Base-by-base conservation (phyloP, 208 protist genomes). In the Perkinsela sp. region DNA sequence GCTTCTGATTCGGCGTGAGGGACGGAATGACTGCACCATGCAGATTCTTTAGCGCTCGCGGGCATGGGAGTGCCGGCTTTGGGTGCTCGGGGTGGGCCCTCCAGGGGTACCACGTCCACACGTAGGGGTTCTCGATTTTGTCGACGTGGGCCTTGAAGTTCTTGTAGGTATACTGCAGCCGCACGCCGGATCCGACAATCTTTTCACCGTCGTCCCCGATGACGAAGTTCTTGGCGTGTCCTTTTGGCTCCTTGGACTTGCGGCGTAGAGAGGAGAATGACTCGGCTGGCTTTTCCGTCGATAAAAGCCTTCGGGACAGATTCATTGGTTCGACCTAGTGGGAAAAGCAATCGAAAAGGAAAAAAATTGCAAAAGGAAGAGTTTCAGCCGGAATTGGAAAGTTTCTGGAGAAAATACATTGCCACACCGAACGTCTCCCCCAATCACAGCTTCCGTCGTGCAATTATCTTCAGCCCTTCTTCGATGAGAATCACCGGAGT, bases 401-500 rank as follows among this genome's bases (percentile, higher is more conserved):
- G n/a, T n/a, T n/a, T n/a, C n/a, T n/a, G n/a, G n/a, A n/a, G n/a
- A n/a, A n/a, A n/a, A n/a, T n/a, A n/a, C n/a, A n/a, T n/a, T n/a
- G n/a, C n/a, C n/a, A n/a, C n/a, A n/a, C n/a, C n/a, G n/a, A n/a
- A n/a, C n/a, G n/a, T n/a, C n/a, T n/a, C n/a, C n/a, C n/a, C n/a
- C n/a, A n/a, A n/a, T n/a, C n/a, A n/a, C n/a, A n/a, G n/a, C n/a
- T n/a, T 76, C 6, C 66, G 73, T 13, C 84, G 67, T 1, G 82
- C 76, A 22, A 88, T 69, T 28, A 78, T 73, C 70, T 96, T 96
- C 65, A 94, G 72, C 1, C 90, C 30, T 72, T 96, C 92, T 68
- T 96, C 93, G 71, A 96, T 77, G 68, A 96, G 82, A 66, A 96
- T 80, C 30, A 95, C 87, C 0, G 92, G 93, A 1, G 89, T 72